These are phyloP conservation scores for Grosmannia clavigera DNA, from an alignment of 2,329 filamentous ascomycete species.

Conservation along the genomic window DNA sequence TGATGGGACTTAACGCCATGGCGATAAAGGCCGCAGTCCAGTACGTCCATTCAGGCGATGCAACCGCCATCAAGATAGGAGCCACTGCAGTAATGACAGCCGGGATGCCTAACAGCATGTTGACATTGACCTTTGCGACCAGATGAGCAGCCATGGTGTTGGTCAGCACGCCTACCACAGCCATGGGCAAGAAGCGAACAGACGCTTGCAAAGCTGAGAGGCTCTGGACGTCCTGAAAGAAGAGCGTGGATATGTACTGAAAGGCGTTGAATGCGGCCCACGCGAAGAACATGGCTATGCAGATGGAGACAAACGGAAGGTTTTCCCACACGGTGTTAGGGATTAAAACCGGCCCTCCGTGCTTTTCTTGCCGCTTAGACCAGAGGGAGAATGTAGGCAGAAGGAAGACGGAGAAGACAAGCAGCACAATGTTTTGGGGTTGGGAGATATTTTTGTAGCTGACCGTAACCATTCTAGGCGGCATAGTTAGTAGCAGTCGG, in stretches of 20 bases:
- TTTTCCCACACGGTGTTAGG: conserved; percentile 49
- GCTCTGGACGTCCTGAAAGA: conserved; percentile 36
- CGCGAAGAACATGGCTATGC: conserved; percentile 34
- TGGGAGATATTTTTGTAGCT: conserved; percentile 17
- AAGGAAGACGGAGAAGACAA: conserved; percentile 28
- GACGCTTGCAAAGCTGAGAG: conserved; percentile 33
- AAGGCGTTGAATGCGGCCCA: conserved; percentile 34
- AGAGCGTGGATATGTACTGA: conserved; percentile 35
- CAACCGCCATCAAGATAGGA: conserved; percentile 39
- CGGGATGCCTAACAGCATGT: neutral
- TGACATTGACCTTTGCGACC: conserved; percentile 20
- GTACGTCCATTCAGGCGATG: conserved; percentile 33
- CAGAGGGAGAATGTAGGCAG: conserved; percentile 40
- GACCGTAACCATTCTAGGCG: neutral
- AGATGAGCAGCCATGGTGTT: conserved; percentile 25
- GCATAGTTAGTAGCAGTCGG: neutral
- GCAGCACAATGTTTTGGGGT: conserved; percentile 28
- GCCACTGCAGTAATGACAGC: conserved; percentile 31
- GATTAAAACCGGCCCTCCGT: conserved; percentile 39
- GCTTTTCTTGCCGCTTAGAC: conserved; percentile 36
- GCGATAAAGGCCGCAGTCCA: conserved; percentile 35
- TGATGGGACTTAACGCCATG: conserved; percentile 30
- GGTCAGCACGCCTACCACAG: conserved; percentile 7
- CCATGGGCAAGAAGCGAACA: conserved; percentile 32
- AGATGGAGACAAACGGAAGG: conserved; percentile 40